These are phyloP conservation scores for Acacia acuminata DNA, from an alignment of 306 rosid species.

Conservation along the genomic window DNA sequence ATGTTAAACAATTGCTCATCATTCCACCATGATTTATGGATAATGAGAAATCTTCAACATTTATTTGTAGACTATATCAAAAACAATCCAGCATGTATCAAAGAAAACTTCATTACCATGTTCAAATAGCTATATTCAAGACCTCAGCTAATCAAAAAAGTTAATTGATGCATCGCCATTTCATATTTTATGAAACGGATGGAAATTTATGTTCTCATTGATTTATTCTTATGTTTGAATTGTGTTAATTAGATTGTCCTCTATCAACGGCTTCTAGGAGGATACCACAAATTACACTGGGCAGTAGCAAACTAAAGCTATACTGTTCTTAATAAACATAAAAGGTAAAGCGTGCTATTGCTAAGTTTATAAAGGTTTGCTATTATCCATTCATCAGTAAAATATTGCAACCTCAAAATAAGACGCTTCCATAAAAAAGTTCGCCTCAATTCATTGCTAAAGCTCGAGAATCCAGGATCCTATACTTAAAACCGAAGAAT, in stretches of 20 bases:
- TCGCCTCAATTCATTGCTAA: not conserved
- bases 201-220: not conserved
- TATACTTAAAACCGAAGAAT: not conserved
- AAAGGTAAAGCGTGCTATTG: not conserved
- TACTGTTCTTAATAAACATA: not conserved
- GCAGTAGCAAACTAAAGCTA: constrained; percentile 18
- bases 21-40: constrained; percentile 11
- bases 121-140: constrained; percentile 8
- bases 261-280: not conserved
- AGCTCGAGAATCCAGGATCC: not conserved
- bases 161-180: not conserved
- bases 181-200: not conserved
- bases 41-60: not conserved
- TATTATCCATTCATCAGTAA: not conserved
- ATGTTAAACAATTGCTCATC: constrained; percentile 6
- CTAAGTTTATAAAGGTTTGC: not conserved
- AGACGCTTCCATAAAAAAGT: not conserved
- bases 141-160: not conserved
- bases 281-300: constrained; percentile 4
- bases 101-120: constrained; percentile 7
- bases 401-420: constrained; percentile 20
- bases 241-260: constrained; percentile 3
- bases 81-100: constrained; percentile 5
- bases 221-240: constrained; percentile 4
- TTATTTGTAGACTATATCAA: not conserved